A percentile compares a stretch with the other conserved stretches of the same genome.
phyloP scores from a whole-genome alignment of 1,284 basidiomycete species.

The Tremellales sp. region DNA sequence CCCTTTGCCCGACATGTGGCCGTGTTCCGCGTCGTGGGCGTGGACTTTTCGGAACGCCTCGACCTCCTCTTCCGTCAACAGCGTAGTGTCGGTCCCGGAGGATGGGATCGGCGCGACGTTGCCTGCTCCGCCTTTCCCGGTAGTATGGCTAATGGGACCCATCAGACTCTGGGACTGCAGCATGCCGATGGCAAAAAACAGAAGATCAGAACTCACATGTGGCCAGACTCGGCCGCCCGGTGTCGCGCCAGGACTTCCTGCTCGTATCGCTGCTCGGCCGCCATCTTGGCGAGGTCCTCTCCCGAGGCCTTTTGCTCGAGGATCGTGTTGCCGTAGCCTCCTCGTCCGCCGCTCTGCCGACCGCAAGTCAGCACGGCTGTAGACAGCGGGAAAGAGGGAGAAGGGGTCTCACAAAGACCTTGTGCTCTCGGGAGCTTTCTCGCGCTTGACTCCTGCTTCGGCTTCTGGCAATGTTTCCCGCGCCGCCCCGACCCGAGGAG shows the following conservation, averaged over 20 bases:
- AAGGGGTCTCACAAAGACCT: not conserved
- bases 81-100: slow-evolving; percentile 33
- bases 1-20: slow-evolving; percentile 35
- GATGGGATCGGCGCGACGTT: slow-evolving; percentile 30
- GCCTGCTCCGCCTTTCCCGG: slow-evolving; percentile 45
- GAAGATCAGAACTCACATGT: slow-evolving; percentile 25
- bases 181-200: too few species aligned
- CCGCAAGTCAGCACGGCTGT: slow-evolving; percentile 11
- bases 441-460: slow-evolving; percentile 25
- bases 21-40: slow-evolving; percentile 23
- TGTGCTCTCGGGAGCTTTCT: slow-evolving; percentile 2
- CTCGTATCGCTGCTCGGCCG: slow-evolving; percentile 32
- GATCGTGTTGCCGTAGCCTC: slow-evolving; percentile 46
- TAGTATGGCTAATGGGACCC: slow-evolving; percentile 20
- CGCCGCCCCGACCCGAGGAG: slow-evolving; percentile 48
- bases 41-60: slow-evolving; percentile 41
- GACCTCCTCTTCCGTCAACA: slow-evolving; percentile 37
- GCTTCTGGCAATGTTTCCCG: slow-evolving; percentile 38
- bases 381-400: slow-evolving; percentile 5
- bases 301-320: slow-evolving; percentile 33
- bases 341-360: too few species aligned
- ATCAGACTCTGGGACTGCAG: too few species aligned
- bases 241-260: slow-evolving; percentile 33
- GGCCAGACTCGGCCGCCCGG: slow-evolving; percentile 28
- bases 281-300: slow-evolving; percentile 19